Evolutionary conservation across 805 yeast genomes (phyloP).

Genomic region (Kodamaea kaohsiungensis): DNA sequence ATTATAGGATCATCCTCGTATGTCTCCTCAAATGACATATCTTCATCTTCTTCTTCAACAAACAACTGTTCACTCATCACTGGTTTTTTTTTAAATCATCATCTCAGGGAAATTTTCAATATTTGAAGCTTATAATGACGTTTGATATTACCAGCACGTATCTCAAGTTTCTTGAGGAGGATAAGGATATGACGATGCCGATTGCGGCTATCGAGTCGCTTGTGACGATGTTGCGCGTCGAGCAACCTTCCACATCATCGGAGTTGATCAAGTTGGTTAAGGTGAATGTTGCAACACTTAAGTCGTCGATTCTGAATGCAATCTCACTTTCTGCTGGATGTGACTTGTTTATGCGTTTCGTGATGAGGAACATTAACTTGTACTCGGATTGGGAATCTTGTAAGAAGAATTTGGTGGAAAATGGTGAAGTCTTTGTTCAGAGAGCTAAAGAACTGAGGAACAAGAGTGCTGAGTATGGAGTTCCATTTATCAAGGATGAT

Average conservation of each 20-base stretch:
- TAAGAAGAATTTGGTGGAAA: conserved; percentile 81
- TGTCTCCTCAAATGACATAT: conserved; percentile 5
- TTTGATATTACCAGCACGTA: conserved; percentile 86
- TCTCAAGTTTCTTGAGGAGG: conserved; percentile 77
- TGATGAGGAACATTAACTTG: conserved; percentile 81
- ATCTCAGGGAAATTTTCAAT: conserved; percentile 4
- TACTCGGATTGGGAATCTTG: conserved; percentile 96
- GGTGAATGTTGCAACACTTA: conserved; percentile 72
- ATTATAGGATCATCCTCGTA: conserved; percentile 36
- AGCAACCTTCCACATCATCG: conserved; percentile 91
- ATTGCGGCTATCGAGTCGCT: conserved; percentile 96
- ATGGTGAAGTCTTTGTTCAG: conserved; percentile 87
- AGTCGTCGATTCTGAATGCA: conserved; percentile 81
- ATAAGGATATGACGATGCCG: conserved; percentile 98
- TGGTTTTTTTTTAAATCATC: conserved; percentile 1
- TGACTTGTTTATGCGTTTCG: conserved; percentile 93
- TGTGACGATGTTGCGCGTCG: conserved; percentile 75
- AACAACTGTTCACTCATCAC: conserved; percentile 10
- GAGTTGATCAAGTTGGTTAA: conserved; percentile 84
- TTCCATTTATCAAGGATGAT: conserved; percentile 89
- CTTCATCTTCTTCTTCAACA: conserved; percentile 6
- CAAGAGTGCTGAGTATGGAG: conserved; percentile 84
- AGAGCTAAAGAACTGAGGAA: conserved; percentile 90
- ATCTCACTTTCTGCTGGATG: conserved; percentile 96
- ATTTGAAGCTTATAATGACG: neutral